These are phyloP conservation scores for Linanthus parryae DNA, from an alignment of 148 eudicot species.

Conservation along the genomic window DNA sequence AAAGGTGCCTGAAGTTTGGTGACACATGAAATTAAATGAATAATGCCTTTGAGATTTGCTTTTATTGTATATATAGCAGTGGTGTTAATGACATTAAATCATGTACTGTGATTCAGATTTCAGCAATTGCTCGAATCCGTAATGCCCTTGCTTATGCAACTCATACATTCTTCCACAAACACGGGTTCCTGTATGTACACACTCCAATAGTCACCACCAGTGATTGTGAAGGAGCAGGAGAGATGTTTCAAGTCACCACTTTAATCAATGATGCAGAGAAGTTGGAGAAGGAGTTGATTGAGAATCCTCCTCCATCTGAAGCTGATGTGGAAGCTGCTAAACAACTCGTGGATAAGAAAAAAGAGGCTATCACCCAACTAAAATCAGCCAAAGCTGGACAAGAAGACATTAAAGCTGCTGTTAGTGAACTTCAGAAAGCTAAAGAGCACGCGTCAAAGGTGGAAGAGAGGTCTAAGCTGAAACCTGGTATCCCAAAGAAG, in stretches of 20 bases:
- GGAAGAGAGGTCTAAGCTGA: slow-evolving; percentile 60
- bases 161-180: slow-evolving; percentile 81
- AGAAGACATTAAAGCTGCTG: slow-evolving; percentile 60
- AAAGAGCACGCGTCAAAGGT: slow-evolving; percentile 59
- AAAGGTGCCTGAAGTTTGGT: no score
- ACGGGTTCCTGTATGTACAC: slow-evolving; percentile 70
- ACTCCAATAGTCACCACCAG: slow-evolving; percentile 97
- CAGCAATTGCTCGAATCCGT: slow-evolving; percentile 84
- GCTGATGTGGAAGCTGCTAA: slow-evolving; percentile 63
- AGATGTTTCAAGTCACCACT: slow-evolving; percentile 97
- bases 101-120: no score
- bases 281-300: slow-evolving; percentile 71
- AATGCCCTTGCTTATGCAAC: slow-evolving; percentile 90
- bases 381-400: slow-evolving; percentile 70
- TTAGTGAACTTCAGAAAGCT: slow-evolving; percentile 51
- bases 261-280: slow-evolving; percentile 67
- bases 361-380: slow-evolving; percentile 50
- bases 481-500: slow-evolving; percentile 78
- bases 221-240: slow-evolving; percentile 99
- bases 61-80: no score
- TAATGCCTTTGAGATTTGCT: no score
- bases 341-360: slow-evolving; percentile 54
- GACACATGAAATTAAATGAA: no score
- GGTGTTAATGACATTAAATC: no score
- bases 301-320: slow-evolving; percentile 69